Base-by-base conservation (phyloP, 805 yeast genomes). In the Candida vartiovaarae region DNA sequence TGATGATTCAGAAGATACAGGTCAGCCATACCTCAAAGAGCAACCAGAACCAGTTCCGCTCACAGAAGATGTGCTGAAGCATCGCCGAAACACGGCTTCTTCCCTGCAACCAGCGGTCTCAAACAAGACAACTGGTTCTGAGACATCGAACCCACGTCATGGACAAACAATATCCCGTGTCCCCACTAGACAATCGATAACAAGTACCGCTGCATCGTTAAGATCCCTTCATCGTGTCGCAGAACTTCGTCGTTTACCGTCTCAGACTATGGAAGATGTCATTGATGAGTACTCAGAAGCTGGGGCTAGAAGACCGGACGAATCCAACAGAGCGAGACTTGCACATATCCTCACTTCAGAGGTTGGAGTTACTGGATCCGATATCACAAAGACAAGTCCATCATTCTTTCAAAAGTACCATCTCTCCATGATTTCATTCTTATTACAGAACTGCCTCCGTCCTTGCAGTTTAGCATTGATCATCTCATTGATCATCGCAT, bases 401-500 rank as follows among this genome's bases (percentile, higher is more conserved):
- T 45, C 40, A 11, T 65, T 67, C 40, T 50, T 63, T 10, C 40
- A 48, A 10, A 55, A 50, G 30, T 45, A 55, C 38, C 56, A 55
- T n/a, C 47, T 69, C 3, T 61, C 62, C 3, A 65, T 64, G 64
- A 42, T 68, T 3, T 58, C 58, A 3, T 70, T 63, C 53, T 45
- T 70, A 20, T 29, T 64, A 5, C 66, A 75, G 42, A 84, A 82
- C 59, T 76, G 82, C 45, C 52, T 67, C 28, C 71, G 90, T 32
- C 95, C 95, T 0, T 84, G 81, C 11, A 83, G 95, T 1, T 49
- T 84, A 4, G 70, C 90, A 0, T 71, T 88, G 11, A 67, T 90
- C 5, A 41, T 81, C 0, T 72, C 91, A 1, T 64, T 91, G 25
- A 67, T 74, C 1, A 68, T 87, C 25, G 75, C 91, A 4, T 80